phyloP scores from a whole-genome alignment of 306 rosid species.

The Fragaria nilgerrensis region DNA sequence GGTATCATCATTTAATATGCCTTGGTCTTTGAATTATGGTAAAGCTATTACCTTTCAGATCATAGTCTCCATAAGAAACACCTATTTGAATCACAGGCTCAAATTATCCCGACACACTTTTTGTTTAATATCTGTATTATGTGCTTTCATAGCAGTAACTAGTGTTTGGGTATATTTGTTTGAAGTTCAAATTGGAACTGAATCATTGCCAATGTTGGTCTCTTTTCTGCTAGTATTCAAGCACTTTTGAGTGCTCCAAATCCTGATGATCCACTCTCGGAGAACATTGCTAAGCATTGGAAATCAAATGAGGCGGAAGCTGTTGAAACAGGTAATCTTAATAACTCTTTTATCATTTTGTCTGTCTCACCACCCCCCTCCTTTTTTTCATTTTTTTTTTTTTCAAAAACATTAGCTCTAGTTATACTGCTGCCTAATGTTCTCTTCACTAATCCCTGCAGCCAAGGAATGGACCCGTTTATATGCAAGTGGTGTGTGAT shows the following conservation, averaged over 20 bases:
- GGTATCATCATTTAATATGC: slow-evolving; percentile 39
- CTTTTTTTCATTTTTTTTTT: no score
- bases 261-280: slow-evolving; percentile 97
- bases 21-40: background rate
- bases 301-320: slow-evolving; percentile 88
- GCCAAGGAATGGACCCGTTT: slow-evolving; percentile 92
- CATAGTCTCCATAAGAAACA: background rate
- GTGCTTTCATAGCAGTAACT: background rate
- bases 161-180: background rate
- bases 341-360: background rate
- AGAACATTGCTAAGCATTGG: slow-evolving; percentile 98
- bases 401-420: background rate
- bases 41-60: background rate
- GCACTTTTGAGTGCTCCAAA: slow-evolving; percentile 98
- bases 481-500: slow-evolving; percentile 77
- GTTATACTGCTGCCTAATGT: background rate
- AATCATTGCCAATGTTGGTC: background rate
- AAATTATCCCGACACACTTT: background rate
- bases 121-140: background rate
- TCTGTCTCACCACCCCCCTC: no score
- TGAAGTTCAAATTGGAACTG: background rate
- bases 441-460: slow-evolving; percentile 29
- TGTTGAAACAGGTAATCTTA: slow-evolving; percentile 79
- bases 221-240: slow-evolving; percentile 59
- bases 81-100: background rate